Base-by-base conservation (phyloP, 129 eudicot species). In the Centaurea solstitialis region DNA sequence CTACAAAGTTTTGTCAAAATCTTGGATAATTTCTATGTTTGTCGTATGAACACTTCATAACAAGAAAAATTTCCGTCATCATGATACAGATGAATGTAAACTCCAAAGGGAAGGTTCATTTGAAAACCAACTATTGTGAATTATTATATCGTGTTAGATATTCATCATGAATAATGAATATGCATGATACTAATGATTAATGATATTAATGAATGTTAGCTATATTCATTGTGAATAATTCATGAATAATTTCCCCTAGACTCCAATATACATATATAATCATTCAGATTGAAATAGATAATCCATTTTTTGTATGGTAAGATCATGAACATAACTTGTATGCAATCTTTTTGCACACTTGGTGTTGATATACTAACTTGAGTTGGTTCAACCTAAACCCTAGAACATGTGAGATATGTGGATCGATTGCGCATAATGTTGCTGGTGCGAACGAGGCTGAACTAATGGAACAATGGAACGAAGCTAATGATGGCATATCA, bases 321-420 rank as follows among this genome's bases (percentile, higher is more conserved):
- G 7, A 15, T 7, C 24, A 70, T 26, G 38, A 28, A 17, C 33
- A 20, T 28, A 70, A 39, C 18, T 70, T 70, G 9, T 21, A 70
- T 28, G 20, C 22, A 21, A 70, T 70, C 74, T 70, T 23, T 70
- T 70, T 26, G 39, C 20, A 7, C 39, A 6, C 73, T 69, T 38
- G 33, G 35, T 69, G 35, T 69, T 69, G 43, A 26, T 7, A 24
- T 68, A 62, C 77, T 84, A 38, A 68, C 68, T 71, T 77, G 57
- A 68, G 50, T 67, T 68, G 41, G 26, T 76, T 72, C 73, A 18
- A 73, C 7, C 28, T 70, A 24, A 79, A 74, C 61, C 79, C 73
- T 88, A 94, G 98, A 75, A 94, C 88, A n/a, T 94, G 98, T 73
- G 98, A 94, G 86, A 94, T 94, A 15, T 94, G 98, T 74, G 96